Evolutionary conservation across 2,329 filamentous ascomycete genomes (phyloP).

Genomic region (Aspergillus neoniger): DNA sequence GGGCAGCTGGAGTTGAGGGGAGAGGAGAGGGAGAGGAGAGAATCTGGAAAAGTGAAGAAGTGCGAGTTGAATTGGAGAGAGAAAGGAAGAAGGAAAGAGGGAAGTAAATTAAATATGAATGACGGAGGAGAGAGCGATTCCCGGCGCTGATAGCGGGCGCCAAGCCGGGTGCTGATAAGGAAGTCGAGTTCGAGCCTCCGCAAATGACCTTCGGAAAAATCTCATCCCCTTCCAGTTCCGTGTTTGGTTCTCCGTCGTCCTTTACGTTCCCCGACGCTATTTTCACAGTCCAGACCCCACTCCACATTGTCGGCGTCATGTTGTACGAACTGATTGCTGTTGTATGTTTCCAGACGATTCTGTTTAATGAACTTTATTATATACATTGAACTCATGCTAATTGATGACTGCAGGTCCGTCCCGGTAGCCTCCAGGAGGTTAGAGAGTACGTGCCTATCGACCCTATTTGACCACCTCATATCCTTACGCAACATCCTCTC

Average conservation of each 20-base stretch:
- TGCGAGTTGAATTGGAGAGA: slow-evolving; percentile 4
- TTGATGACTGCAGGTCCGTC: slow-evolving; percentile 69
- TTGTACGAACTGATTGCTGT: slow-evolving; percentile 97
- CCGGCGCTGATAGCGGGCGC: slow-evolving; percentile 28
- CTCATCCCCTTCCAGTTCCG: slow-evolving; percentile 20
- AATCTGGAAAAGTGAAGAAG: not conserved
- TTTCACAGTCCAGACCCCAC: slow-evolving; percentile 17
- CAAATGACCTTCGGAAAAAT: slow-evolving; percentile 21
- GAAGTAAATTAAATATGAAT: slow-evolving; percentile 21
- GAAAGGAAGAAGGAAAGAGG: slow-evolving; percentile 15
- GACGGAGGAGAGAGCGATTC: slow-evolving; percentile 29
- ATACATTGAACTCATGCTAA: slow-evolving; percentile 6
- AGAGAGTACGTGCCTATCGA: slow-evolving; percentile 72
- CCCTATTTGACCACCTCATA: slow-evolving; percentile 9
- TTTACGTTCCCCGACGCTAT: slow-evolving; percentile 18
- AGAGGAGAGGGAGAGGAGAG: slow-evolving; percentile 12
- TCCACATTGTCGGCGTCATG: slow-evolving; percentile 57
- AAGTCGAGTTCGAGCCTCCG: not conserved
- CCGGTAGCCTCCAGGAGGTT: slow-evolving; percentile 84
- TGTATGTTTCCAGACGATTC: slow-evolving; percentile 57
- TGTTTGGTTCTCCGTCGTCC: not conserved
- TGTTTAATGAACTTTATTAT: not conserved
- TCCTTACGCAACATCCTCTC: not conserved
- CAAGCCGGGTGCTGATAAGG: slow-evolving; percentile 31
- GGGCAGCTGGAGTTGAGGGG: slow-evolving; percentile 6